phyloP scores from a whole-genome alignment of 2,329 filamentous ascomycete species.

The Aspergillus brasiliensis region DNA sequence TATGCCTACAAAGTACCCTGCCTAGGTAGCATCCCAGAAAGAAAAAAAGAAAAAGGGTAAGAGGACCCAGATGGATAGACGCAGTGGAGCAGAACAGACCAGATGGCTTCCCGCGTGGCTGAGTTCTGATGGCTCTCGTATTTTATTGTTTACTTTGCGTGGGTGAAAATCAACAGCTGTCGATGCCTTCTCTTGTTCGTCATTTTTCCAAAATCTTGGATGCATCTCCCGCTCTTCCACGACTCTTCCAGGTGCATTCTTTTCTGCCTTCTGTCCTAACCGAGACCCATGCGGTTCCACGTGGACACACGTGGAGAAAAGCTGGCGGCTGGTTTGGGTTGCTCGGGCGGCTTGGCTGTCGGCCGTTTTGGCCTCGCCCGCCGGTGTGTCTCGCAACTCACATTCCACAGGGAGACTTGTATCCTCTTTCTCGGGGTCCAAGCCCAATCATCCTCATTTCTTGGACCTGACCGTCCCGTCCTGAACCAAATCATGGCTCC shows the following conservation, averaged over 20 bases:
- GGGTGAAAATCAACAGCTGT: background rate
- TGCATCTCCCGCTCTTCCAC: constrained; percentile 21
- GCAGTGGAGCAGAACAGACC: constrained; percentile 7
- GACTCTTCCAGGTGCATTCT: constrained; percentile 31
- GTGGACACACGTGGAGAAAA: constrained; percentile 39
- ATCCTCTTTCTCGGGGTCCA: background rate
- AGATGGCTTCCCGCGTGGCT: constrained; percentile 14
- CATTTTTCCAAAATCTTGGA: background rate
- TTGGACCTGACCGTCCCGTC: background rate
- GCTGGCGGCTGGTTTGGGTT: constrained; percentile 8
- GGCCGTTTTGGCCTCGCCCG: constrained; percentile 1
- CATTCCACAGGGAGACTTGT: background rate
- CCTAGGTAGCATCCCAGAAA: background rate
- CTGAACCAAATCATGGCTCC: no score
- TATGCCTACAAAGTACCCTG: background rate
- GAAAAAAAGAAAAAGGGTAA: background rate
- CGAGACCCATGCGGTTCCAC: constrained; percentile 37
- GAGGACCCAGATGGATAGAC: background rate
- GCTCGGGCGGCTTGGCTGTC: constrained; percentile 14
- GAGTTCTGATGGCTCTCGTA: constrained; percentile 11
- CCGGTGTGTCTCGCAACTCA: background rate
- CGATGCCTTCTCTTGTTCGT: background rate
- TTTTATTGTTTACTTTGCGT: background rate
- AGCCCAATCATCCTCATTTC: background rate
- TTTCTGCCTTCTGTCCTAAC: constrained; percentile 16